These are phyloP conservation scores for Penicillium sp. DNA, from an alignment of 2,329 filamentous ascomycete species.

Conservation along the genomic window DNA sequence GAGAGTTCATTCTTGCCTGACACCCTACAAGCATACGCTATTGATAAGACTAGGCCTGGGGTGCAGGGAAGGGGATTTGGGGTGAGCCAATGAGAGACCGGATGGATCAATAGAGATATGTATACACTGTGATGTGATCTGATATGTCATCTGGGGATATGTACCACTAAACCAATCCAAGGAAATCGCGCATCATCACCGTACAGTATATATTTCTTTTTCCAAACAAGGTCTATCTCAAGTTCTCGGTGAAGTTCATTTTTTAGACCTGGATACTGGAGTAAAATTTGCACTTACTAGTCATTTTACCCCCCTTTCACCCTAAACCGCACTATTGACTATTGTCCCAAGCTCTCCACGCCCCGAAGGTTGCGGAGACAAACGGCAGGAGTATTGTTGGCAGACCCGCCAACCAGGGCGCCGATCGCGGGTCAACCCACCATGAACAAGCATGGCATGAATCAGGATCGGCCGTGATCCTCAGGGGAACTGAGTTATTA, in stretches of 20 bases:
- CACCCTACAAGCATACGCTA: slow-evolving; percentile 3
- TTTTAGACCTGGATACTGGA: background rate
- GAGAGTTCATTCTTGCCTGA: background rate
- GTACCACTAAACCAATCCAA: background rate
- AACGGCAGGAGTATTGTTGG: slow-evolving; percentile 3
- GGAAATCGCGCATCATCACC: background rate
- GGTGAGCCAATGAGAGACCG: slow-evolving; percentile 2
- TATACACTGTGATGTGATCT: slow-evolving; percentile 11
- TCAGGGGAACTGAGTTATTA: background rate
- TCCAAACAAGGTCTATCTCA: background rate
- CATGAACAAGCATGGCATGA: background rate
- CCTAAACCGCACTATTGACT: background rate
- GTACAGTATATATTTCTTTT: background rate
- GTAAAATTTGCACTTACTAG: background rate
- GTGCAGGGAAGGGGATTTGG: background rate
- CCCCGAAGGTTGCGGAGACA: slow-evolving; percentile 7
- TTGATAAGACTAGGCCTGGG: background rate
- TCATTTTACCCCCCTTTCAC: background rate
- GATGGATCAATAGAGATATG: slow-evolving; percentile 4
- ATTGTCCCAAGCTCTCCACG: background rate
- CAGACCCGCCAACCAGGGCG: slow-evolving; percentile 2
- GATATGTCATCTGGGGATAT: slow-evolving; percentile 9
- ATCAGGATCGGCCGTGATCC: background rate
- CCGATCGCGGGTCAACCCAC: slow-evolving; percentile 1
- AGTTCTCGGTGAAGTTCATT: background rate